phyloP scores from a whole-genome alignment of 2,329 filamentous ascomycete genomes.

The Phialophora macrospora region DNA sequence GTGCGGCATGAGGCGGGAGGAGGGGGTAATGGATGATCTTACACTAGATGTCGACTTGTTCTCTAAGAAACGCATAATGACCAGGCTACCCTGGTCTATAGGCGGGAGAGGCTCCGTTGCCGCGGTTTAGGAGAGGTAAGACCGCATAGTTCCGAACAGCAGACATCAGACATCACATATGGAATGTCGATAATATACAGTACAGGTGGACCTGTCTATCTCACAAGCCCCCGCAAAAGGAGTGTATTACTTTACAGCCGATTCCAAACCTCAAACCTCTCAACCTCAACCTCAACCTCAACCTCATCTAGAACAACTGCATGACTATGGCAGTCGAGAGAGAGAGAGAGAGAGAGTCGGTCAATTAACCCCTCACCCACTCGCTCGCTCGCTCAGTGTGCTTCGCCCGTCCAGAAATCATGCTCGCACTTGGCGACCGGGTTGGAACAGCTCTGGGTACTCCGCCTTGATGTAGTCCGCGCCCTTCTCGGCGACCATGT shows the following conservation, averaged over 20 bases:
- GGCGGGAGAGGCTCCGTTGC: too few relatives aligned
- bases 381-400: too few relatives aligned
- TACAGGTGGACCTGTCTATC: background rate
- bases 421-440: background rate
- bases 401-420: background rate
- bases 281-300: background rate
- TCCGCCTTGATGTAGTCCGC: conserved; percentile 40
- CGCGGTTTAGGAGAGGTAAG: too few relatives aligned
- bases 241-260: background rate
- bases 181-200: background rate
- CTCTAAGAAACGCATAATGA: too few relatives aligned
- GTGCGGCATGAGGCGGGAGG: too few relatives aligned
- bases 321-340: background rate
- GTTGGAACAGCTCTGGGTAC: conserved; percentile 8
- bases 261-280: too few relatives aligned
- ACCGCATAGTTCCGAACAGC: too few relatives aligned
- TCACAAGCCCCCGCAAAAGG: background rate
- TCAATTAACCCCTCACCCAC: background rate
- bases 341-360: background rate
- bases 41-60: too few relatives aligned
- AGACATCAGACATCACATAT: background rate
- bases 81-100: too few relatives aligned
- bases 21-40: too few relatives aligned
- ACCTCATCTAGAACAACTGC: background rate
- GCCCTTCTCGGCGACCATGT: conserved; percentile 45